Evolutionary conservation across 2,329 filamentous ascomycete genomes (phyloP).

Genomic region (Exophiala sp.): DNA sequence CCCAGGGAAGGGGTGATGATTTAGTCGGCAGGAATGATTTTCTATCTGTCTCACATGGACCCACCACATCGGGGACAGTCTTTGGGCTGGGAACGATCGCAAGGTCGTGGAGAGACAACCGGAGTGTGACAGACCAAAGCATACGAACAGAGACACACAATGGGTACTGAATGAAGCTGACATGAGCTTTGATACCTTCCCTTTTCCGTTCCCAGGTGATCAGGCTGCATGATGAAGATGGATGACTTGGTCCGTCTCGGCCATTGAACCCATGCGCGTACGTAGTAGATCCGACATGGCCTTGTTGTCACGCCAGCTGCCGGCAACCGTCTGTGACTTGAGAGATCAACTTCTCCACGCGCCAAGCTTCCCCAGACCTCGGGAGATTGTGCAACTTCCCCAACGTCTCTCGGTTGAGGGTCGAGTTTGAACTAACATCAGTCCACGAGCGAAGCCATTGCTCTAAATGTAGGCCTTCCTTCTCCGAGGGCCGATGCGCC

Average conservation of each 20-base stretch:
- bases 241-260: too few relatives aligned
- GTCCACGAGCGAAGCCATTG: not conserved
- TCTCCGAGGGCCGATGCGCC: not conserved
- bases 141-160: slow-evolving; percentile 10
- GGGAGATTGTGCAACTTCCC: slow-evolving; percentile 10
- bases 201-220: too few relatives aligned
- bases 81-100: slow-evolving; percentile 1
- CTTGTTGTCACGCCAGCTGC: too few relatives aligned
- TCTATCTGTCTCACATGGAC: slow-evolving; percentile 8
- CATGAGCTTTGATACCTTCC: not conserved
- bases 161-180: slow-evolving; percentile 8
- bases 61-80: not conserved
- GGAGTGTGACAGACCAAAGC: not conserved
- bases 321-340: too few relatives aligned
- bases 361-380: slow-evolving; percentile 9
- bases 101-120: not conserved
- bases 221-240: too few relatives aligned
- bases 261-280: too few relatives aligned
- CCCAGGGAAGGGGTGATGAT: not conserved
- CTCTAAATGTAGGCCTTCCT: not conserved
- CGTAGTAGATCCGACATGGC: not conserved
- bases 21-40: not conserved
- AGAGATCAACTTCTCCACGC: slow-evolving; percentile 4
- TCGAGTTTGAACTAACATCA: not conserved
- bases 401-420: slow-evolving; percentile 7